Conservation (phyloP, 495 filamentous ascomycete species). For the Thermothielavioides terrestris region DNA sequence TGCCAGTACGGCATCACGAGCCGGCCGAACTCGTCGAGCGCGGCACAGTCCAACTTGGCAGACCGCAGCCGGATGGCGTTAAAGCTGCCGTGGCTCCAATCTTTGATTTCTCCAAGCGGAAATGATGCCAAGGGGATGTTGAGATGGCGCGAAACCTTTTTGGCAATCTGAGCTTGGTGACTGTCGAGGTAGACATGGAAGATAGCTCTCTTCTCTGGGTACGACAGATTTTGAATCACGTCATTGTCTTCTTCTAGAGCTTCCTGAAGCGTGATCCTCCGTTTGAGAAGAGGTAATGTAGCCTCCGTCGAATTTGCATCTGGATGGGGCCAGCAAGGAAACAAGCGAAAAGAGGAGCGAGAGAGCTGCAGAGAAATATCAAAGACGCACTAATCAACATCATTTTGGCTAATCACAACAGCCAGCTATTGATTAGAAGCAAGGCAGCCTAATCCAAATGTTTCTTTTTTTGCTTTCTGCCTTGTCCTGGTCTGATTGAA, state of each 20-base stretch:
- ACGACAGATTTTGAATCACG: background rate
- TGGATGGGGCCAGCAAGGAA: too few relatives aligned
- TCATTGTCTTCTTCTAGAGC: background rate
- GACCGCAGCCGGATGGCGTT: conserved; percentile 18
- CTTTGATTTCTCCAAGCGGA: background rate
- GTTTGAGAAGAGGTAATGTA: background rate
- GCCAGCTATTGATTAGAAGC: too few relatives aligned
- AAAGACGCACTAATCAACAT: too few relatives aligned
- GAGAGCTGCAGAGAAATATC: too few relatives aligned
- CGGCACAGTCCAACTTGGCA: background rate
- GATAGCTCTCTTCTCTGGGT: background rate
- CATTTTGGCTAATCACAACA: too few relatives aligned
- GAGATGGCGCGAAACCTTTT: background rate
- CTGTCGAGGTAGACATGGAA: background rate
- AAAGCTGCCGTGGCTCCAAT: conserved; percentile 32
- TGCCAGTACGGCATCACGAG: background rate
- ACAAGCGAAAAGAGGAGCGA: too few relatives aligned
- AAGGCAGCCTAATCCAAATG: too few relatives aligned
- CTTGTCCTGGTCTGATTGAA: too few relatives aligned
- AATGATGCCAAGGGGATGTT: background rate
- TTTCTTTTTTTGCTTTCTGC: too few relatives aligned
- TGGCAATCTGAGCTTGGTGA: background rate
- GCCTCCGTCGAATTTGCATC: too few relatives aligned
- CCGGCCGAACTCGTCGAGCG: background rate
- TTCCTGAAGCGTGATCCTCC: background rate